Conservation (phyloP, 1,284 basidiomycete genomes). For the Trametes polyzona region DNA sequence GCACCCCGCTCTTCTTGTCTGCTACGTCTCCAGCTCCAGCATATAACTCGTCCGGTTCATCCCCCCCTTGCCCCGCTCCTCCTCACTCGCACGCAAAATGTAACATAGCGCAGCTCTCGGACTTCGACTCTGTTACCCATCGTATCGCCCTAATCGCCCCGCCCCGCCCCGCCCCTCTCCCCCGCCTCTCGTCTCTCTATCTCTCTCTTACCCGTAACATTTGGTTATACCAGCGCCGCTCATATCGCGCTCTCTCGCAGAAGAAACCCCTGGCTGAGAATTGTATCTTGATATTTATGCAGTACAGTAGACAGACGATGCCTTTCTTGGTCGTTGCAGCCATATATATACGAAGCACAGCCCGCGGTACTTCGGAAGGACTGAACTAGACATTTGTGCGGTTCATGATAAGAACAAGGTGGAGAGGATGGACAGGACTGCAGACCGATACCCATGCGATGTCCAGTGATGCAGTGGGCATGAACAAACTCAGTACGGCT, state of each 20-base stretch:
- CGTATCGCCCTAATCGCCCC: not conserved
- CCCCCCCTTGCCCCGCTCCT: too few relatives aligned
- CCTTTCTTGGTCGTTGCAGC: not conserved
- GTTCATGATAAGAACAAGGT: not conserved
- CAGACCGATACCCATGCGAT: too few relatives aligned
- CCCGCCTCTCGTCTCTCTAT: not conserved
- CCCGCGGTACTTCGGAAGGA: too few relatives aligned
- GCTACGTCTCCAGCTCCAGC: not conserved
- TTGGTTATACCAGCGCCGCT: constrained; percentile 13
- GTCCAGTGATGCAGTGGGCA: too few relatives aligned
- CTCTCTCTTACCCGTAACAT: constrained; percentile 11
- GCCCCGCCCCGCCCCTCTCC: not conserved
- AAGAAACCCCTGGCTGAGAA: not conserved
- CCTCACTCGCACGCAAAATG: constrained; percentile 8
- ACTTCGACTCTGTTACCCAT: not conserved
- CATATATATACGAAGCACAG: too few relatives aligned
- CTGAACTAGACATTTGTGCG: too few relatives aligned
- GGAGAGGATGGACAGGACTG: too few relatives aligned
- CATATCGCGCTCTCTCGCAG: constrained; percentile 1
- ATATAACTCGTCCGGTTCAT: too few relatives aligned
- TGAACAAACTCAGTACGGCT: too few relatives aligned
- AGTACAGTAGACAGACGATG: constrained; percentile 8
- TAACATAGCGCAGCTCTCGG: not conserved
- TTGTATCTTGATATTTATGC: constrained; percentile 15
- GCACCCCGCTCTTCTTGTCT: not conserved